phyloP scores from a whole-genome alignment of 805 yeast genomes.

The Huiozyma naganishii region DNA sequence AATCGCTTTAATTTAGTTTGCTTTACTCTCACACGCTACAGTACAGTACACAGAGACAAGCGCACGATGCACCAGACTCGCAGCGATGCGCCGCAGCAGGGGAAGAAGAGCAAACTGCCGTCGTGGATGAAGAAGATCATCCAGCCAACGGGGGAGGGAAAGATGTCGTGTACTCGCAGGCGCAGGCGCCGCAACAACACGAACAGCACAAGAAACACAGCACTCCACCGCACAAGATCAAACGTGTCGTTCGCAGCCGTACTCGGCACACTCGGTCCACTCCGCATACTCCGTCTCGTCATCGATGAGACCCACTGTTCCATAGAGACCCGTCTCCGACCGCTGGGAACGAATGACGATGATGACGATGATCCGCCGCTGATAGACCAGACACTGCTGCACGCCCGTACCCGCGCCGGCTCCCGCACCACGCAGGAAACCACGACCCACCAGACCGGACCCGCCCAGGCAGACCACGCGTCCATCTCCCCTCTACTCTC shows the following conservation, averaged over 20 bases:
- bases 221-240: not conserved
- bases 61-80: not conserved
- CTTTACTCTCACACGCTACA: no score
- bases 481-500: constrained; percentile 28
- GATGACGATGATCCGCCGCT: not conserved
- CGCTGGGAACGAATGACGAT: not conserved
- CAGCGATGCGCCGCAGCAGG: not conserved
- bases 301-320: constrained; percentile 10
- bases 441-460: not conserved
- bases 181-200: not conserved
- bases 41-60: not conserved
- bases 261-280: no score
- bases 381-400: not conserved
- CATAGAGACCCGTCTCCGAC: not conserved
- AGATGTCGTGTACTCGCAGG: not conserved
- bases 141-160: constrained; percentile 9
- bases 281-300: constrained; percentile 6
- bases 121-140: constrained; percentile 27
- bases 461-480: constrained; percentile 14
- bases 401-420: constrained; percentile 5
- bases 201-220: not conserved
- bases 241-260: not conserved
- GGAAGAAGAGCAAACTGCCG: constrained; percentile 22
- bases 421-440: constrained; percentile 16
- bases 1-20: no score